Evolutionary conservation across 2,329 filamentous ascomycete species (phyloP), one percentile per base, ranked within the genome.

Genomic region (Colletotrichum coccodes): DNA sequence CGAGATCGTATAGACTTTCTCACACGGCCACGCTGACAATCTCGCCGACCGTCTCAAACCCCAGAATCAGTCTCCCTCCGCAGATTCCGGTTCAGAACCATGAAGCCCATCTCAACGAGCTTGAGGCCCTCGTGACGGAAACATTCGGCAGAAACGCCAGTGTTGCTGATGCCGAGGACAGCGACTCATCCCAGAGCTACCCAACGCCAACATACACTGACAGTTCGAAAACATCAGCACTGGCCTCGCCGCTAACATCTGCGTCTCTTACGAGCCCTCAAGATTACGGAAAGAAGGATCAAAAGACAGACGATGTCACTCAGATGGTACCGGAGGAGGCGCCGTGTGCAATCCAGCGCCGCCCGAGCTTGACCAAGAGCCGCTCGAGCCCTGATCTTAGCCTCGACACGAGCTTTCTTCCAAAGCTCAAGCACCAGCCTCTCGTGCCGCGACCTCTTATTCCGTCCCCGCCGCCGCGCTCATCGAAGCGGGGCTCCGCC

Each of bases 391-490:
- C 59, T 71, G 64, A 71, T 18, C 50, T 71, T 28, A 52, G 34
- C 21, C 49, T 65, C 7, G 70, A 73, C 36, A 62, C 78, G 16
- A 79, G 72, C 60, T 81, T 79, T 65, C 73, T 79, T 23, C 80
- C 82, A 1, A 73, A 78, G n/a, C 74, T 79, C 5, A 81, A 79
- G 46, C 80, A 83, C 44, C 81, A 82, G 46, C 74, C 81, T 9
- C 75, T 84, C 6, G 76, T 75, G 40, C 66, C 62, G 5, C 61
- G 66, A 42, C 42, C 62, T 1, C 11, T 69, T 21, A 36, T 56
- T 26, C 66, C 66, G 11, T 71, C 42, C 58, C 72, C 57, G 49
- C 69, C 54, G 38, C 65, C 69, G 76, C 50, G 61, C 73, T 72
- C 77, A 72, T 68, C 64, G 11, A 71, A 68, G 44, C 49, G 67